Percentiles rank a stretch among this genome's conserved stretches.
Evolutionary conservation across 2,329 filamentous ascomycete genomes (phyloP).

Genomic region (Phymatotrichopsis omnivora): DNA sequence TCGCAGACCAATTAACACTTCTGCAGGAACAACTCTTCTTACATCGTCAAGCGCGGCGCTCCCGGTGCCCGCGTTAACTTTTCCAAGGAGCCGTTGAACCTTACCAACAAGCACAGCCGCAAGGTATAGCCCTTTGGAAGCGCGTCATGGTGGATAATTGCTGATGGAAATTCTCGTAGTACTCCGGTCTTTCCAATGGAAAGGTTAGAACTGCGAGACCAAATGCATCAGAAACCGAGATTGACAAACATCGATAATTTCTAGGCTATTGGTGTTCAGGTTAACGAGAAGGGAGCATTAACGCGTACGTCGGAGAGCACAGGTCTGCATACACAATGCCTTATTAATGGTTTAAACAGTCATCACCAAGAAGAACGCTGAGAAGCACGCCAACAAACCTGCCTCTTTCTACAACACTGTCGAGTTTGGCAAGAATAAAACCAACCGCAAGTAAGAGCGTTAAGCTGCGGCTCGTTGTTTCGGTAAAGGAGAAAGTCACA

Average conservation of each 20-base stretch:
- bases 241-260: constrained; percentile 23
- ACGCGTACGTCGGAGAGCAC: constrained; percentile 35
- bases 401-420: constrained; percentile 53
- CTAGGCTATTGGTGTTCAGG: constrained; percentile 71
- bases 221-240: not conserved
- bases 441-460: constrained; percentile 68
- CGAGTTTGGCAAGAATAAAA: constrained; percentile 61
- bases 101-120: constrained; percentile 81
- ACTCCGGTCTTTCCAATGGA: constrained; percentile 86
- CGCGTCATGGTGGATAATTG: not conserved
- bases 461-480: not conserved
- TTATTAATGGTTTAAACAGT: constrained; percentile 35
- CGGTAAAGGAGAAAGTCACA: too few species aligned
- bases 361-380: constrained; percentile 66
- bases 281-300: constrained; percentile 68
- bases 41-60: constrained; percentile 78
- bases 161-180: constrained; percentile 42
- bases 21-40: constrained; percentile 74
- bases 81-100: constrained; percentile 89
- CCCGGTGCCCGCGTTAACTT: constrained; percentile 69
- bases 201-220: constrained; percentile 52
- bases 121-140: constrained; percentile 50
- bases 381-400: constrained; percentile 59
- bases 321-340: not conserved
- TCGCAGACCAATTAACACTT: not conserved